Base-by-base conservation (phyloP, 1,139 yeast genomes). In the Suhomyces bokatorum region DNA sequence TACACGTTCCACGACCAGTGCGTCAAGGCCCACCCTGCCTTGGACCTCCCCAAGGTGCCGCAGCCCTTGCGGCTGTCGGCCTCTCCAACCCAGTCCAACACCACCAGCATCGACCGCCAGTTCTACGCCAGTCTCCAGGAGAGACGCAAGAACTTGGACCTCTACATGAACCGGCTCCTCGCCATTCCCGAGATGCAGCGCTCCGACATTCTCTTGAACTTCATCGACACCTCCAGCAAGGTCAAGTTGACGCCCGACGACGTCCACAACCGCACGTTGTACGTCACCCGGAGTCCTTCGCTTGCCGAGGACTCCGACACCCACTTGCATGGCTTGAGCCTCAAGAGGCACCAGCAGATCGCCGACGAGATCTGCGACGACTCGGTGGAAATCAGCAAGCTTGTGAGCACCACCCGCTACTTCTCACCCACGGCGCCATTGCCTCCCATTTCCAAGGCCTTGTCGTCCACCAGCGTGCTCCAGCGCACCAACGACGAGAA, bases 391-490 rank as follows among this genome's bases (percentile, higher is more conserved):
- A 55, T 67, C 33, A 37, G 45, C 7, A 50, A 57, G 26, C 46
- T 54, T 32, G 43, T 47, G 35, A 43, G 52, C 34, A 42, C 52
- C 37, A 53, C 55, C 29, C 39, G 44, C 8, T 44, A 33, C 40
- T 62, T 54, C 41, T 61, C 65, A 0, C 58, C 69, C 2, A 64
- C 70, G 0, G 63, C 64, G 7, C 69, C 70, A 14, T 55, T 67
- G 43, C 70, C 69, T 14, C 61, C 59, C 14, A 34, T 42, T 20
- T 31, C 40, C 39, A 37, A 39, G 27, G 17, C 45, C 6, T 20
- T 32, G 22, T 35, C 43, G 11, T 22, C 35, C 6, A 28, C 27
- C 34, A 37, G 26, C 15, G 22, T 40, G 10, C n/a, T 44, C 15
- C 29, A 22, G 10, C 39, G 51, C 15, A 40, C 39, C 17, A 45